These are phyloP conservation scores for Vitis riparia DNA, from an alignment of 164 flowering plant genomes.

Conservation along the genomic window DNA sequence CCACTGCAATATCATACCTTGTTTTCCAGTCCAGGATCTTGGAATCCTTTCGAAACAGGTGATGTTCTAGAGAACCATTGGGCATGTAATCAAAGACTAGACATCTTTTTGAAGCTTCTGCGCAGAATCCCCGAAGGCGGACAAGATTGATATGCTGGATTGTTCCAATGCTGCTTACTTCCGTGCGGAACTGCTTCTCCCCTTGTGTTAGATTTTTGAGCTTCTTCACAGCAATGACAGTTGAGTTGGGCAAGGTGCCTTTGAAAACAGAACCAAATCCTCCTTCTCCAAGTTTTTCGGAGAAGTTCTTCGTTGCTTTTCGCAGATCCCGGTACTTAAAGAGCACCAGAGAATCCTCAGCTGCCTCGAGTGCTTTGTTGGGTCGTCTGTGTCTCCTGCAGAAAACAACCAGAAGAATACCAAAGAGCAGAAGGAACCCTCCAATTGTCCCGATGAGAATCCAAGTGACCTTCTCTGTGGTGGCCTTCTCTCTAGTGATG, in stretches of 20 bases:
- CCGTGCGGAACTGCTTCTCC: conserved; percentile 58
- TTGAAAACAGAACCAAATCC: conserved; percentile 58
- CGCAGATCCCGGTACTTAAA: conserved; percentile 41
- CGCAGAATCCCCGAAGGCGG: conserved; percentile 57
- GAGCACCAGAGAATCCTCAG: conserved; percentile 37
- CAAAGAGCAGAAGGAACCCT: background rate
- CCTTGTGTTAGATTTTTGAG: conserved; percentile 53
- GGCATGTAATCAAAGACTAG: conserved; percentile 66
- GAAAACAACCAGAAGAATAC: background rate
- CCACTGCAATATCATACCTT: conserved; percentile 46
- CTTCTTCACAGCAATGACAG: conserved; percentile 46
- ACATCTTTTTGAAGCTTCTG: conserved; percentile 38
- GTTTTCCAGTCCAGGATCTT: conserved; percentile 37
- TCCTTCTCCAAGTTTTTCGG: conserved; percentile 55
- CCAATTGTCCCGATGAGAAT: background rate
- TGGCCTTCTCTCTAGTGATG: background rate
- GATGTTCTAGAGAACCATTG: conserved; percentile 42
- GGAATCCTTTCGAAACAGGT: conserved; percentile 26
- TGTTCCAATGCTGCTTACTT: conserved; percentile 70
- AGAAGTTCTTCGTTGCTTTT: conserved; percentile 49
- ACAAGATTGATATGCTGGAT: conserved; percentile 63
- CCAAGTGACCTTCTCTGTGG: background rate
- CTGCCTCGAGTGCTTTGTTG: conserved; percentile 10
- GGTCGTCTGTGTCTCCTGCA: conserved; percentile 12
- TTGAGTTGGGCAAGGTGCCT: conserved; percentile 41